Conservation (phyloP, 805 yeast genomes). For the Starmerella roubikii region DNA sequence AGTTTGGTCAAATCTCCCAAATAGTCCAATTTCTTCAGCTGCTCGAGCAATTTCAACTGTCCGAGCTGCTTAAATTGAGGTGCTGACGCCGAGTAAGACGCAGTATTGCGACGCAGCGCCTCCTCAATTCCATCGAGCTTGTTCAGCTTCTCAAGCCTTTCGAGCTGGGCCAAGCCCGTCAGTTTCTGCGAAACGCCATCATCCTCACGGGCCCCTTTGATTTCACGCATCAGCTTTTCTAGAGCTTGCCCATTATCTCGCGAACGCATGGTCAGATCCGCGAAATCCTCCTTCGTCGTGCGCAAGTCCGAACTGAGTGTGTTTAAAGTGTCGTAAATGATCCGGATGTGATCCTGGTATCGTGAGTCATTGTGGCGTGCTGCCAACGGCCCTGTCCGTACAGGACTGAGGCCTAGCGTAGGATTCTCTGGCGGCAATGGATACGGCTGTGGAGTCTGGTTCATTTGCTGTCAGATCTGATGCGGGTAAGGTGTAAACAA, state of each 20-base stretch:
- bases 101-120: background rate
- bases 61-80: slow-evolving; percentile 3
- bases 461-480: background rate
- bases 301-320: slow-evolving; percentile 25
- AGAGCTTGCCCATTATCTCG: slow-evolving; percentile 28
- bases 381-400: slow-evolving; percentile 20
- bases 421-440: slow-evolving; percentile 30
- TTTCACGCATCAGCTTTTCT: slow-evolving; percentile 20
- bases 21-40: slow-evolving; percentile 8
- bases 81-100: background rate
- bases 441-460: slow-evolving; percentile 12
- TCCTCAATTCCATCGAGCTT: slow-evolving; percentile 10
- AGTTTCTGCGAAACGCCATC: slow-evolving; percentile 20
- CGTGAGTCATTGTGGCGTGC: slow-evolving; percentile 13
- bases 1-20: slow-evolving; percentile 5
- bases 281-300: slow-evolving; percentile 26
- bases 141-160: slow-evolving; percentile 14
- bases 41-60: slow-evolving; percentile 5
- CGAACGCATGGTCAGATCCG: slow-evolving; percentile 26
- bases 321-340: slow-evolving; percentile 23
- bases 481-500: slow-evolving; percentile 1
- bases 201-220: slow-evolving; percentile 19
- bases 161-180: slow-evolving; percentile 22
- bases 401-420: slow-evolving; percentile 17
- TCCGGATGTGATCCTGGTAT: slow-evolving; percentile 17